Evolutionary conservation across 257 asterid species (phyloP), one percentile per base, ranked within the genome.

Genomic region (Osmanthus fragrans): DNA sequence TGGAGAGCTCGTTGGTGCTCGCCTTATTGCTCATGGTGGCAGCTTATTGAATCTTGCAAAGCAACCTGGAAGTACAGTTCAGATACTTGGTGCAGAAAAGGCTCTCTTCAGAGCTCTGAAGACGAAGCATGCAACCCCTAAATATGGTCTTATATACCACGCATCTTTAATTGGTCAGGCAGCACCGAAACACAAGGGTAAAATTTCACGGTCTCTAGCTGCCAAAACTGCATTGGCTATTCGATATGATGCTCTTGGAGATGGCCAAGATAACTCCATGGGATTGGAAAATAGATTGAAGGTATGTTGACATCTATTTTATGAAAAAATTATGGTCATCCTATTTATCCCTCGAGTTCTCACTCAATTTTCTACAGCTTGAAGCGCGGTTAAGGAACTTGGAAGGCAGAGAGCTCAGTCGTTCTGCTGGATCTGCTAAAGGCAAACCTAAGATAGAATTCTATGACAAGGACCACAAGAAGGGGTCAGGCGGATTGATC

Each of bases 1-100:
- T 67, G 92, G 92, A 73, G 92, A 88, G 75, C 92, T 88, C 25
- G 92, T 88, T 80, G 92, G 92, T 64, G 92, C 92, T 80, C 88
- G 92, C 21, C 90, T 87, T 72, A 87, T 87, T 81, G 88, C 90
- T 32, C 90, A 87, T 81, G 88, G 90, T 3, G 88, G 90, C 58
- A 87, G 90, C 83, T 81, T 87, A 66, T 27, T 87, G 49, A 87
- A 87, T 85, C 90, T 87, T 74, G 84, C 90, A 1, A 87, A 87
- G 84, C 90, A 87, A 77, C 90, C 90, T 37, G 90, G 87, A 72
- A 86, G 92, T 78, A 88, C 92, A 5, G 90, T 88, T 68, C 92
- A 88, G 77, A 88, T 88, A 60, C 92, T 88, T 30, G 92, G 90
- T 80, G 90, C 92, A 32, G 92, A 88, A 71, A 88, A 88, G 82